These are phyloP conservation scores for Colletotrichum paranaense DNA, from an alignment of 2,329 filamentous ascomycete genomes.

Conservation along the genomic window DNA sequence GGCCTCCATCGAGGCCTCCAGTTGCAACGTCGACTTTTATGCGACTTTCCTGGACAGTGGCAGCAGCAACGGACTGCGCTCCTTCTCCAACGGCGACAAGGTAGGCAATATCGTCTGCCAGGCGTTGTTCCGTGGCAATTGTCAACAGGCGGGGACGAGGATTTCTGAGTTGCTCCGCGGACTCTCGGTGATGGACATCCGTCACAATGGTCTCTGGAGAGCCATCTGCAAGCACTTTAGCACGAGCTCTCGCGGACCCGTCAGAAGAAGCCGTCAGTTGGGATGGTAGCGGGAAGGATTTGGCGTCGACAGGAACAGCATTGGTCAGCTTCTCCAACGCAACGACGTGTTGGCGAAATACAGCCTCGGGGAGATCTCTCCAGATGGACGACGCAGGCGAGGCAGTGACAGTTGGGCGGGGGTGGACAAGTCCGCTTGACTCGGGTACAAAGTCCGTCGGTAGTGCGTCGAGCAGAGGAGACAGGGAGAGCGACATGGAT, in stretches of 20 bases:
- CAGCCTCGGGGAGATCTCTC: constrained; percentile 20
- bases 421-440: background rate
- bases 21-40: background rate
- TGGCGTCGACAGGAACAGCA: constrained; percentile 28
- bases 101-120: constrained; percentile 34
- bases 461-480: background rate
- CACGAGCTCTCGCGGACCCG: background rate
- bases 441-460: background rate
- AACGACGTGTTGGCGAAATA: constrained; percentile 31
- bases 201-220: background rate
- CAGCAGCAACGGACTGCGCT: constrained; percentile 35
- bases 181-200: background rate
- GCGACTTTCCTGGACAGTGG: constrained; percentile 31
- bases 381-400: constrained; percentile 30
- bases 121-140: constrained; percentile 26
- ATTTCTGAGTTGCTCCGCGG: background rate
- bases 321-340: constrained; percentile 33
- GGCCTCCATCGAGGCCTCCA: background rate
- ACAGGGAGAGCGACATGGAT: constrained; percentile 22
- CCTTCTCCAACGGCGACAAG: constrained; percentile 34
- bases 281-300: constrained; percentile 11
- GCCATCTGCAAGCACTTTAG: background rate
- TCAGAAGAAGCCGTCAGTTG: background rate
- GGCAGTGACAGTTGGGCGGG: constrained; percentile 23
- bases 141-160: constrained; percentile 10